Conservation (phyloP, 1,284 basidiomycete species). For the Ganoderma lingzhi region DNA sequence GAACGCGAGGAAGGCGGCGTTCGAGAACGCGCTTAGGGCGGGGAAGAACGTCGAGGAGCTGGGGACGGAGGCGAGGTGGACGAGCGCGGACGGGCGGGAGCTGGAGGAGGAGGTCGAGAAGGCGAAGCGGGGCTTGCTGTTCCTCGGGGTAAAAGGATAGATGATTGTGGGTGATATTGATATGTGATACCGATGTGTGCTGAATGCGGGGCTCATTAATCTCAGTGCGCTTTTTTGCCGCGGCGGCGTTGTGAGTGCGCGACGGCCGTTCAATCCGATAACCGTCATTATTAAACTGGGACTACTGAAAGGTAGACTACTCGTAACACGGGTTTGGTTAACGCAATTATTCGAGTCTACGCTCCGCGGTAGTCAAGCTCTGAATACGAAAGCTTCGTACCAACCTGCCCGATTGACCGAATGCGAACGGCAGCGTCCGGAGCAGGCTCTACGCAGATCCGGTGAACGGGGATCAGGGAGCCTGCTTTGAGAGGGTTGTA, state of each 20-base stretch:
- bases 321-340: too few species aligned
- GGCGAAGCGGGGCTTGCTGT: constrained; percentile 83
- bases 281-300: background rate
- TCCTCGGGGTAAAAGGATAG: constrained; percentile 74
- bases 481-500: background rate
- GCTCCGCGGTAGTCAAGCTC: background rate
- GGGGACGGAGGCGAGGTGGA: constrained; percentile 66
- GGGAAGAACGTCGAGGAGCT: constrained; percentile 60
- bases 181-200: background rate
- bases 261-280: too few species aligned
- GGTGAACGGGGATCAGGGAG: background rate
- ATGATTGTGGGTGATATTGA: background rate
- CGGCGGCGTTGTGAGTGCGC: too few species aligned
- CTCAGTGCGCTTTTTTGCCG: too few species aligned
- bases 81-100: constrained; percentile 74
- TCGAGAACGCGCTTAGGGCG: constrained; percentile 73
- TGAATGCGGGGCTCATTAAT: too few species aligned
- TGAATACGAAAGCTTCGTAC: background rate
- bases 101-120: constrained; percentile 82
- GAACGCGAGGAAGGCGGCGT: constrained; percentile 51
- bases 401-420: background rate
- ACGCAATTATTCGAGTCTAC: background rate
- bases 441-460: background rate
- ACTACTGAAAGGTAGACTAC: background rate
- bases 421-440: background rate